Base-by-base conservation (phyloP, 73 alveolate genomes). In the Tetrahymena thermophila region DNA sequence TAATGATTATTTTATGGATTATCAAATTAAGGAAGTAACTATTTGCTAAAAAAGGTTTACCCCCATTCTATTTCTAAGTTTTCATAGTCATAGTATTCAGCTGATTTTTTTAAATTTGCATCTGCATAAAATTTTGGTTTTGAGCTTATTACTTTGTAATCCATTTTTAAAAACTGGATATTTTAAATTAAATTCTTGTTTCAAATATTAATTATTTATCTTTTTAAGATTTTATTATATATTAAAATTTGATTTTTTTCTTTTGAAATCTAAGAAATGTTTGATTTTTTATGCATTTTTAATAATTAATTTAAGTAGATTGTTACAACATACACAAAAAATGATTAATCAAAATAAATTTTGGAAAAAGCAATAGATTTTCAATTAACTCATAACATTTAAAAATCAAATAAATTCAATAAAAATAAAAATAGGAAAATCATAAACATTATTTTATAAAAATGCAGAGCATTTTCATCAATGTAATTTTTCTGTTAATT, bases 91-190 rank as follows among this genome's bases (percentile, higher is more conserved):
- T 85, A 95, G 85, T 95, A 95, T 25, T 94, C 93, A 25, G 97
- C 95, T 95, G 95, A 43, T 93, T 95, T 85, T 89, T 95, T 95
- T 50, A 95, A 55, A 85, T 95, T 95, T 35, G 97, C 95, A 85
- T 95, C 97, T 43, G 95, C 97, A 95, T 95, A 95, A 50, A 35
- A 93, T 56, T 93, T 93, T 44, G 97, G 97, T 57, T 50, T 89
- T 21, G 94, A 85, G 55, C 94, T 95, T 94, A 95, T 95, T 85
- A 89, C 84, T 85, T 85, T 38, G 58, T 85, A 85, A 85, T 71
- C 89, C 89, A 71, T 71, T 71, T 71, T 71, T 71, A 71, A 71
- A 71, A 71, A 13, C 89, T 71, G 89, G 31, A 28, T 31, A 28
- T 71, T 71, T 71, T 71, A 28, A 71, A 28, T 71, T 71, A 31